These are phyloP conservation scores for Pachyrhizus erosus DNA, from an alignment of 306 rosid genomes.

Conservation along the genomic window DNA sequence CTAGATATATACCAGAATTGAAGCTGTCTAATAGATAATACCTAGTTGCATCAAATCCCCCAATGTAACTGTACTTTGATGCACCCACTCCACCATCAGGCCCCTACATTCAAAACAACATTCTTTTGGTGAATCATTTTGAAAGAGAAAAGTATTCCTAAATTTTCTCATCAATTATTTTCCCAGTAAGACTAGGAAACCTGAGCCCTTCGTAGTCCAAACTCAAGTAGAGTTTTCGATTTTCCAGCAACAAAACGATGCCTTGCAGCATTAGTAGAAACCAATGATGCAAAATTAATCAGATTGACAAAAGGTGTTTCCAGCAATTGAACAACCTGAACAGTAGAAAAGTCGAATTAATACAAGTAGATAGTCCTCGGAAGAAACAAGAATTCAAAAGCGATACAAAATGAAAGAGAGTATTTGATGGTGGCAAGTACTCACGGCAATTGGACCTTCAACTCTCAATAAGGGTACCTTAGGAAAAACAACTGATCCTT, in stretches of 20 bases:
- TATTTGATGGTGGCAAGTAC: constrained; percentile 38
- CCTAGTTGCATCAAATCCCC: constrained; percentile 98
- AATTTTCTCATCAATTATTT: constrained; percentile 12
- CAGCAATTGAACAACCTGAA: constrained; percentile 92
- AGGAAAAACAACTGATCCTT: constrained; percentile 89
- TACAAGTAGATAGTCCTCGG: not conserved
- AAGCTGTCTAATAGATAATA: constrained; percentile 43
- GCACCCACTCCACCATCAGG: constrained; percentile 97
- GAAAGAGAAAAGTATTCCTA: not conserved
- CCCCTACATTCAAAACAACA: constrained; percentile 63
- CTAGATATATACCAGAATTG: not conserved
- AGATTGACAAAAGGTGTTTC: constrained; percentile 91
- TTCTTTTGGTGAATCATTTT: constrained; percentile 30
- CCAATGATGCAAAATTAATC: constrained; percentile 80
- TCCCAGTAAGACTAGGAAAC: constrained; percentile 37
- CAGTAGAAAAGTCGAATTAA: constrained; percentile 12
- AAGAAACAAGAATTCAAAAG: constrained; percentile 26
- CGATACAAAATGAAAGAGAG: not conserved
- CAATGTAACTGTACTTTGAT: constrained; percentile 90
- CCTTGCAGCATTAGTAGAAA: constrained; percentile 92
- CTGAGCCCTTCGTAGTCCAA: constrained; percentile 96
- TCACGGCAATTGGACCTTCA: constrained; percentile 88
- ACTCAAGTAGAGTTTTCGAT: constrained; percentile 84
- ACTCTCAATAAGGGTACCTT: constrained; percentile 77
- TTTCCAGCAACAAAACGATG: constrained; percentile 95